Evolutionary conservation across 1,284 basidiomycete genomes (phyloP).

Genomic region (Cystobasidiaceae sp.): DNA sequence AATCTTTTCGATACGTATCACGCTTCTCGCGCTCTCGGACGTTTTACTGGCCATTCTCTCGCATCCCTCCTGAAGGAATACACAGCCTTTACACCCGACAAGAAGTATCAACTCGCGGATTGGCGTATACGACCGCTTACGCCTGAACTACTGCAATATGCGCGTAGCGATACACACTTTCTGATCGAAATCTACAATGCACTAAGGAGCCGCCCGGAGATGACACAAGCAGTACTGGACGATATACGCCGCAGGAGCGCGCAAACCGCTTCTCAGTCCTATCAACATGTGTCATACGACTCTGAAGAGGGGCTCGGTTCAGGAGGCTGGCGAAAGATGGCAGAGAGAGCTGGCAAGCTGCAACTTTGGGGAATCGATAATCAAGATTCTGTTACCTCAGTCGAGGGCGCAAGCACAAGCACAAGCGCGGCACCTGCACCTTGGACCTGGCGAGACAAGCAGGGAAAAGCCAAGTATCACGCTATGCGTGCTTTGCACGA

Average conservation of each 20-base stretch:
- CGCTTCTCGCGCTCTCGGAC: slow-evolving; percentile 74
- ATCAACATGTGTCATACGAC: slow-evolving; percentile 65
- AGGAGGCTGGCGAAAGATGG: slow-evolving; percentile 68
- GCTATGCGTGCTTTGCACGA: slow-evolving; percentile 71
- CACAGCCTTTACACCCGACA: slow-evolving; percentile 87
- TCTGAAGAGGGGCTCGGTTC: slow-evolving; percentile 58
- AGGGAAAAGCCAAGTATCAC: slow-evolving; percentile 42
- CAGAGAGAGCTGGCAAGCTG: slow-evolving; percentile 71
- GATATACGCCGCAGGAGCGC: slow-evolving; percentile 29
- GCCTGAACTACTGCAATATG: slow-evolving; percentile 82
- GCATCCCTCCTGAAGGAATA: slow-evolving; percentile 82
- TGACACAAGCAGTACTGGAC: slow-evolving; percentile 16
- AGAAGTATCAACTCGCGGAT: slow-evolving; percentile 91
- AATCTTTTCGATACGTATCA: slow-evolving; percentile 96
- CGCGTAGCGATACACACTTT: slow-evolving; percentile 92
- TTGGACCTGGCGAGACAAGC: slow-evolving; percentile 31
- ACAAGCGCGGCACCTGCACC: slow-evolving; percentile 37
- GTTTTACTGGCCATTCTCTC: slow-evolving; percentile 53
- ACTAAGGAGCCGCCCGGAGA: slow-evolving; percentile 54
- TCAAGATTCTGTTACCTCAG: slow-evolving; percentile 54
- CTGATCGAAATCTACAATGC: slow-evolving; percentile 88
- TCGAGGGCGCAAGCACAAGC: slow-evolving; percentile 29
- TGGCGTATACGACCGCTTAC: slow-evolving; percentile 92
- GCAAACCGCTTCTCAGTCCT: slow-evolving; percentile 40
- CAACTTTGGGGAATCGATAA: slow-evolving; percentile 32